Evolutionary conservation across 2,329 filamentous ascomycete genomes (phyloP).

Genomic region (Colletotrichum sp.): DNA sequence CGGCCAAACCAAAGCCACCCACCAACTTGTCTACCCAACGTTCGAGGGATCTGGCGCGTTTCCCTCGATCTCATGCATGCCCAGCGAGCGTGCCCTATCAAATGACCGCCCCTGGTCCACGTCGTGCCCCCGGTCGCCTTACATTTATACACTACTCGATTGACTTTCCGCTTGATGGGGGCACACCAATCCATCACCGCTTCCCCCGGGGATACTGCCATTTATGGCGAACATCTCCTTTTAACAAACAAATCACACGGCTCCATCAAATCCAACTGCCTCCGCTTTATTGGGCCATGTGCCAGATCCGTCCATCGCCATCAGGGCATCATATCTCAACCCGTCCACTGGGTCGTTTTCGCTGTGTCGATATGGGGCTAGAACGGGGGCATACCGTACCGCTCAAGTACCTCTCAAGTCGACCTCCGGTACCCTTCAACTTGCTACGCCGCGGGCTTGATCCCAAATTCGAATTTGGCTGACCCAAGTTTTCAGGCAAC

Average conservation of each 20-base stretch:
- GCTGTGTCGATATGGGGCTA: conserved; percentile 6
- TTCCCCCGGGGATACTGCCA: background rate
- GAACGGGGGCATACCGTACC: background rate
- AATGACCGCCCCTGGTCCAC: background rate
- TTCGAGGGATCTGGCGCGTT: conserved; percentile 1
- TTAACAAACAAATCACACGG: background rate
- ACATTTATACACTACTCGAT: conserved; percentile 1
- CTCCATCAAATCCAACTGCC: background rate
- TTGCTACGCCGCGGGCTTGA: background rate
- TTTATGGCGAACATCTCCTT: background rate
- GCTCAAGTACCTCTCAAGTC: background rate
- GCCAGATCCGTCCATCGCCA: conserved; percentile 11
- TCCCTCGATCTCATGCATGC: conserved; percentile 18
- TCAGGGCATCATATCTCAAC: conserved; percentile 18
- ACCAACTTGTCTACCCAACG: background rate
- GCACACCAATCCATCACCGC: background rate
- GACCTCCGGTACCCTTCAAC: background rate
- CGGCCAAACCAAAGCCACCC: background rate
- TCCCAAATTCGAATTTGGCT: background rate
- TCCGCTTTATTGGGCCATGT: conserved; percentile 7
- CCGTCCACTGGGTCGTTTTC: conserved; percentile 15
- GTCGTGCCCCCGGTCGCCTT: background rate
- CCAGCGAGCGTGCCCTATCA: background rate
- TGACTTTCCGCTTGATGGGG: conserved; percentile 7
- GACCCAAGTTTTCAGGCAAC: background rate